A percentile compares a stretch with the other conserved stretches of the same genome.
These are phyloP conservation scores for Aquilaria agallochum DNA, from an alignment of 441 rosid genomes.

Conservation along the genomic window DNA sequence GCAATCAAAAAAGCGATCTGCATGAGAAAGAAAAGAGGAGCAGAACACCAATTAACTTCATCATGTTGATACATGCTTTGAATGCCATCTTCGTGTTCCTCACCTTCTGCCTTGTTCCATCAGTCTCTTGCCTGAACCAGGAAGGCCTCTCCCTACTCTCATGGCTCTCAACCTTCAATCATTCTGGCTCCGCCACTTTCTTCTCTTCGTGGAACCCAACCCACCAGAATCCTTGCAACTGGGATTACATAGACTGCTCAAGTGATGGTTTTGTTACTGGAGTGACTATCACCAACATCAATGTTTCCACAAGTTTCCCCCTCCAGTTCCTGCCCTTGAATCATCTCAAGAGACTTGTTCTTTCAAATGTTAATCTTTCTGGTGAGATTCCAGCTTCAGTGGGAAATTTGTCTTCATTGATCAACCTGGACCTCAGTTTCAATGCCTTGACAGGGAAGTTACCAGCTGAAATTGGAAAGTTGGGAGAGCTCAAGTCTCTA, in stretches of 20 bases:
- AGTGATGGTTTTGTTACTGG: slow-evolving; percentile 38
- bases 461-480: slow-evolving; percentile 49
- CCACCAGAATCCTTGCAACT: slow-evolving; percentile 57
- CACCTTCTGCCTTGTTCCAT: slow-evolving; percentile 34
- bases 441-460: slow-evolving; percentile 48
- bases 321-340: slow-evolving; percentile 36
- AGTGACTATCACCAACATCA: slow-evolving; percentile 34
- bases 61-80: slow-evolving; percentile 51
- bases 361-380: slow-evolving; percentile 46
- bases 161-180: slow-evolving; percentile 62
- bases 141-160: slow-evolving; percentile 70
- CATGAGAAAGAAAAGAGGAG: slow-evolving; percentile 38
- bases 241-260: slow-evolving; percentile 58
- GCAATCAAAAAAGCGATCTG: slow-evolving; percentile 10
- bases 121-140: slow-evolving; percentile 49
- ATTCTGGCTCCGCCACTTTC: slow-evolving; percentile 40
- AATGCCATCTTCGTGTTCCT: slow-evolving; percentile 43
- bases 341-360: slow-evolving; percentile 42
- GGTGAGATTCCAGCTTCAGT: slow-evolving; percentile 52
- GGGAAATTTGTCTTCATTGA: slow-evolving; percentile 48
- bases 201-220: slow-evolving; percentile 65
- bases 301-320: slow-evolving; percentile 49
- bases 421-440: slow-evolving; percentile 58
- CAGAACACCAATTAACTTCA: slow-evolving; percentile 18
- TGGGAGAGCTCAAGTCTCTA: slow-evolving; percentile 32